Conservation (phyloP, 768 basidiomycete genomes). For the Sarcodon aspratus region DNA sequence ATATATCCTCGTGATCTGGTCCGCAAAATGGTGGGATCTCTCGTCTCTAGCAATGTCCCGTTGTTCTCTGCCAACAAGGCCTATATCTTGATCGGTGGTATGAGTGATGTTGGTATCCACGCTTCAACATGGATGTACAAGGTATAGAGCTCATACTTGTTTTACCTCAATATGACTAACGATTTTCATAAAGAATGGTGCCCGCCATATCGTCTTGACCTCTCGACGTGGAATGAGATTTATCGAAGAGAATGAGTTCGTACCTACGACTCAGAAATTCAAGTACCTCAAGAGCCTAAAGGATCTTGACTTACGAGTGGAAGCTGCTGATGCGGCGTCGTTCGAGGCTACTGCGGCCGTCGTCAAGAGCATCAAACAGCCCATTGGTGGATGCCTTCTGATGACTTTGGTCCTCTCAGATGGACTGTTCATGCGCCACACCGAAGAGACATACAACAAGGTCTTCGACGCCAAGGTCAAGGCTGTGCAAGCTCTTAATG, state of each 20-base stretch:
- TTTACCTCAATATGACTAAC: neutral
- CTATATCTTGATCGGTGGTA: neutral
- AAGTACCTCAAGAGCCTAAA: slow-evolving; percentile 16
- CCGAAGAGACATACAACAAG: slow-evolving; percentile 15
- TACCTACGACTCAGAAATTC: slow-evolving; percentile 15
- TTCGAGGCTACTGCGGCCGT: slow-evolving; percentile 10
- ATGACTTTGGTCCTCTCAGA: slow-evolving; percentile 21
- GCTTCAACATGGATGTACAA: neutral
- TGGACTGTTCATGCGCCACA: slow-evolving; percentile 19
- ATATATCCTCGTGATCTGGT: neutral
- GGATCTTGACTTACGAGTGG: slow-evolving; percentile 20
- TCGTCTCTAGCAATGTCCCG: neutral
- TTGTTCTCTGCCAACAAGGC: neutral
- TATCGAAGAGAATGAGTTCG: slow-evolving; percentile 13
- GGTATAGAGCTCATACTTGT: neutral
- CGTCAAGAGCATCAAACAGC: slow-evolving; percentile 10
- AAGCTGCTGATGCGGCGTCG: slow-evolving; percentile 20
- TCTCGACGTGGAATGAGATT: slow-evolving; percentile 22
- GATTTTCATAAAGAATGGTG: slow-evolving; percentile 20
- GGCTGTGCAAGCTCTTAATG: slow-evolving; percentile 16
- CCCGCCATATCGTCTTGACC: slow-evolving; percentile 23
- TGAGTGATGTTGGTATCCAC: neutral
- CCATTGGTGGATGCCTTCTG: slow-evolving; percentile 23
- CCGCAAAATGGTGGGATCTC: neutral
- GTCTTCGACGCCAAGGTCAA: slow-evolving; percentile 19